phyloP scores from a whole-genome alignment of 176 grass and related monocot genomes.

The Thinopyrum elongatum region DNA sequence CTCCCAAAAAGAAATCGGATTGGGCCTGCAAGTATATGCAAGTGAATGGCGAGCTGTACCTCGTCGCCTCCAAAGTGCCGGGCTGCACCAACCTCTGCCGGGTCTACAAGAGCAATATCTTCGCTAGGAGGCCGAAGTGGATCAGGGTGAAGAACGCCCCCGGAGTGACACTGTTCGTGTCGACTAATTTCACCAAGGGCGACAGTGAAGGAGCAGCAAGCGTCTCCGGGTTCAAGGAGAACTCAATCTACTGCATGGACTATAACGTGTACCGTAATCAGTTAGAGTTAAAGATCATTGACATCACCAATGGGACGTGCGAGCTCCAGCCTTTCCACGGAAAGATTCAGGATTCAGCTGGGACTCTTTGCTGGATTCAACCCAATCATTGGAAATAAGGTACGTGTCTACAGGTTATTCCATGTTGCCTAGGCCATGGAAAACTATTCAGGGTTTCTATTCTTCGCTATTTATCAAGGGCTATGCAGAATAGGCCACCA shows the following conservation, averaged over 20 bases:
- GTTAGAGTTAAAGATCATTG: not conserved
- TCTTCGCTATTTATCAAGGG: not conserved
- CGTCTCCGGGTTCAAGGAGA: not conserved
- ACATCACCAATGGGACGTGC: not conserved
- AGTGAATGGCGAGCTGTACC: slow-evolving; percentile 15
- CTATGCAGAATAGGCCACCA: no score
- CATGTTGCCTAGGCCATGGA: not conserved
- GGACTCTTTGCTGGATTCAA: not conserved
- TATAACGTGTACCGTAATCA: not conserved
- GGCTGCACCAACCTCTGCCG: no score
- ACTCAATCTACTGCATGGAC: not conserved
- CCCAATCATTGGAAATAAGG: slow-evolving; percentile 11
- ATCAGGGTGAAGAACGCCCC: no score
- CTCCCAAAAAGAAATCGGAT: not conserved
- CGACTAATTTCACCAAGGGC: not conserved
- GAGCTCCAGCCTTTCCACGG: not conserved
- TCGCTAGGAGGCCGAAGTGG: no score
- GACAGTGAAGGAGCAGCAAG: not conserved
- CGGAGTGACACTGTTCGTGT: not conserved
- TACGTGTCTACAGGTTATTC: not conserved
- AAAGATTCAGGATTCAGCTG: not conserved
- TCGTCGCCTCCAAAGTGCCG: not conserved
- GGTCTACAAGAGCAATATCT: no score
- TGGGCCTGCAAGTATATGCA: slow-evolving; percentile 14
- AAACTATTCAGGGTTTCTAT: no score